Conservation (phyloP, 78 protist species). For the Cavenderia fasciculata region DNA sequence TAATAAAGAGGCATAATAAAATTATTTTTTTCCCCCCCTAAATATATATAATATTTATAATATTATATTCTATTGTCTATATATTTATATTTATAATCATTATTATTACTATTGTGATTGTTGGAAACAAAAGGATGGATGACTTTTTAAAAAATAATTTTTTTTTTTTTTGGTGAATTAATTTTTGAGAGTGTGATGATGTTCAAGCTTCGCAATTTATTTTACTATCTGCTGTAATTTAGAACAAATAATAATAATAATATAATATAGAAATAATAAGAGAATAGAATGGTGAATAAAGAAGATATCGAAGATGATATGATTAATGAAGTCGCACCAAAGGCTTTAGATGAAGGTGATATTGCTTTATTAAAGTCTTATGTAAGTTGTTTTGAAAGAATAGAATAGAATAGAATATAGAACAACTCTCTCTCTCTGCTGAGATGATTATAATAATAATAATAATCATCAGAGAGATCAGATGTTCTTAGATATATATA, state of each 20-base stretch:
- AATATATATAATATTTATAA: no score
- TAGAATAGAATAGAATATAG: background rate
- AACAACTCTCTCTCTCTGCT: background rate
- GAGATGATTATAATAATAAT: background rate
- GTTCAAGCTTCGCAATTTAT: no score
- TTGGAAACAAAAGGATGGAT: no score
- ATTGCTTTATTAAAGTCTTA: constrained; percentile 96
- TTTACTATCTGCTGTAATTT: background rate
- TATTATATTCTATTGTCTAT: no score
- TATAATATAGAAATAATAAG: background rate
- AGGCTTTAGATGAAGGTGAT: constrained; percentile 97
- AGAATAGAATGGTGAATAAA: constrained; percentile 51
- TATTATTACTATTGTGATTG: no score
- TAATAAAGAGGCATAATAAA: no score
- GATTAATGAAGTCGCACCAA: constrained; percentile 66
- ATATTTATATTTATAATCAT: no score
- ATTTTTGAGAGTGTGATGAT: no score
- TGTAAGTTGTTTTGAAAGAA: constrained; percentile 12
- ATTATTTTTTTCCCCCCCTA: no score
- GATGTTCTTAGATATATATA: background rate
- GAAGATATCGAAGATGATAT: constrained; percentile 67
- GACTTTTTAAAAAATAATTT: no score
- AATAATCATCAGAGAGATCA: background rate
- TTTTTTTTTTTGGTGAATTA: no score
- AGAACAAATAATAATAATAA: background rate